Base-by-base conservation (phyloP, 306 rosid species). In the Begonia loranthoides region DNA sequence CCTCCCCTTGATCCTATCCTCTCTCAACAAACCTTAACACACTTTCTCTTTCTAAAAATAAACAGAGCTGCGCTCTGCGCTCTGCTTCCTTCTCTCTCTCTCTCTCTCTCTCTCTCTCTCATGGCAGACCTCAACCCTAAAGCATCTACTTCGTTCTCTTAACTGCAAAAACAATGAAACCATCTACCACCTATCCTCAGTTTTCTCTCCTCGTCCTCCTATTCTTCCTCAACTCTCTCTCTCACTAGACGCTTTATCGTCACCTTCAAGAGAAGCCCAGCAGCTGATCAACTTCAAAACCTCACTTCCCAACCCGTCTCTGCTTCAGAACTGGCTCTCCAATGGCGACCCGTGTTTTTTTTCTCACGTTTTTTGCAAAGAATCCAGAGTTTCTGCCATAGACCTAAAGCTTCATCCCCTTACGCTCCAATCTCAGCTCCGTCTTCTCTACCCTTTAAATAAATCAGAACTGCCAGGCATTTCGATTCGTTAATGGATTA, bases 271-370 rank as follows among this genome's bases (percentile, higher is more conserved):
- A 16, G 73, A 70, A 4, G 4, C 77, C 15, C 67, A 60, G 36
- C 75, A 73, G 5, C 88, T 92, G 5, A 10, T 92, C n/a, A 65
- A 10, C 79, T 92, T 92, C 78, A 83, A 77, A 69, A 50, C 66
- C 12, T 54, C 87, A 33, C 87, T 92, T 17, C 73, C 80, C 0
- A 58, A 73, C 65, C 81, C 80, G 0, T 5, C 51, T 7, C 15
- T 73, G 0, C 93, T 92, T 19, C 36, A 40, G 0, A 22, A 65
- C 69, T 92, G 99, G 99, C 66, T 92, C 5, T 75, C 79, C 0
- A 70, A 68, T 54, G 67, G 24, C 41, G 53, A 66, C 75, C 86
- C 86, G 1, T 92, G 99, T 50, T 36, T 45, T 4, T 92, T 86
- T 61, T 22, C 53, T 0, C 84, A 93, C n/a, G 58, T 92, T 41